Evolutionary conservation across 2,329 filamentous ascomycete species (phyloP), one percentile per base, ranked within the genome.

Genomic region (Hypomyces rosellus): DNA sequence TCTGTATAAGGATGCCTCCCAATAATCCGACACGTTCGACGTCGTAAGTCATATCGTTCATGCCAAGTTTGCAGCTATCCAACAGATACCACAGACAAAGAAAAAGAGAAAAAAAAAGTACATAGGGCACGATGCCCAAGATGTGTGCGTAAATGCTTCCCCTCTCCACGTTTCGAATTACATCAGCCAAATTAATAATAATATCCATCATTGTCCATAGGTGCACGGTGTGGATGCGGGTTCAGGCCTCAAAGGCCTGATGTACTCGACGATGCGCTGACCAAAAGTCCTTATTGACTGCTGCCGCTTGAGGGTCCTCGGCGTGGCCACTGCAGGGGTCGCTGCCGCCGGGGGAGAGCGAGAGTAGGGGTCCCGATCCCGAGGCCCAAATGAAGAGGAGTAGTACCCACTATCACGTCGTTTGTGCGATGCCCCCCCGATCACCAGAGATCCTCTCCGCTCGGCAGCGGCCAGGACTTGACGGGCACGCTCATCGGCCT

Each of bases 341-440:
- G 45, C 30, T 1, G 43, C 42, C 37, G 50, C 39, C 3, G 50
- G 42, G 13, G 43, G 9, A 30, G 46, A 48, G 8, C 41, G 20
- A 33, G 38, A 36, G 34, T 38, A 45, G 9, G 15, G 42, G 6
- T 38, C 46, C 2, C 33, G 15, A 22, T 51, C 49, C 25, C 34
- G 40, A 4, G 41, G 42, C 12, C 42, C 46, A 15, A 42, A 42
- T 5, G 50, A 52, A 6, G 45, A 41, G 4, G 51, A 52, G 36
- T 46, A 52, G 34, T 52, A 52, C 11, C 51, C 51, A 47, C 51
- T 52, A 18, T 52, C 51, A 4, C 51, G 46, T 14, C 46, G 48
- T 6, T 49, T 44, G 43, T 43, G 48, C 16, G 49, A n/a, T 13
- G 37, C n/a, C 7, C 37, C 37, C 37, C 16, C 20, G 38, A 41